These are phyloP conservation scores for Chlamydomonas eustigma DNA, from an alignment of 139 green algal genomes.

Conservation along the genomic window DNA sequence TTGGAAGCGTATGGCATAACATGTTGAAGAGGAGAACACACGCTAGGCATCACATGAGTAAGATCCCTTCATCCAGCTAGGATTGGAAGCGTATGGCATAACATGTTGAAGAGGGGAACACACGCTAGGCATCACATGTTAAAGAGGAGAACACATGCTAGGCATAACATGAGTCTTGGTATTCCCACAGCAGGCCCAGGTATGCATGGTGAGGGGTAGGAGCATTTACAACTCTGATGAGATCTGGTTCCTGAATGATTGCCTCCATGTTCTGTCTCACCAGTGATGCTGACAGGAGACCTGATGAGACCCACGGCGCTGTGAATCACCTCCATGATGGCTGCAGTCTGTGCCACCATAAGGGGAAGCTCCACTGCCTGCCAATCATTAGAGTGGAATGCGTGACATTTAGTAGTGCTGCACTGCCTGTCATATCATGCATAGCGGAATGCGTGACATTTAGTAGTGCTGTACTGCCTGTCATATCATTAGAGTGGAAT, in stretches of 20 bases:
- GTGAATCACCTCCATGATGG: conserved; percentile 87
- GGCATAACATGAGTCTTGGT: too few relatives aligned
- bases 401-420: not conserved
- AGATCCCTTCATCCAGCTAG: too few relatives aligned
- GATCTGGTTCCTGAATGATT: not conserved
- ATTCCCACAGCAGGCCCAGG: too few relatives aligned
- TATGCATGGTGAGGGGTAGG: not conserved
- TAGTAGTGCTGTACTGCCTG: not conserved
- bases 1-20: too few relatives aligned
- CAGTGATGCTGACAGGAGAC: conserved; percentile 78
- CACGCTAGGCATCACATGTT: too few relatives aligned
- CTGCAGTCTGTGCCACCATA: conserved; percentile 79
- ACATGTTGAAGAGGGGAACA: too few relatives aligned
- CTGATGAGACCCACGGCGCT: conserved; percentile 69
- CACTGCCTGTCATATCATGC: not conserved
- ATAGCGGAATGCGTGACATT: not conserved
- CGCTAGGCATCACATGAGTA: too few relatives aligned
- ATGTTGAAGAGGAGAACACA: too few relatives aligned
- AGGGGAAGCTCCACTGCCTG: conserved; percentile 68
- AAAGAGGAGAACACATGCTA: too few relatives aligned
- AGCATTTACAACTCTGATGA: not conserved
- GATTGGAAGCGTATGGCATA: too few relatives aligned
- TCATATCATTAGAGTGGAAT: not conserved
- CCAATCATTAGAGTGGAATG: not conserved
- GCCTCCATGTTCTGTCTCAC: conserved; percentile 19